phyloP scores from a whole-genome alignment of 2,329 filamentous ascomycete species.

The Clarireedia paspali region DNA sequence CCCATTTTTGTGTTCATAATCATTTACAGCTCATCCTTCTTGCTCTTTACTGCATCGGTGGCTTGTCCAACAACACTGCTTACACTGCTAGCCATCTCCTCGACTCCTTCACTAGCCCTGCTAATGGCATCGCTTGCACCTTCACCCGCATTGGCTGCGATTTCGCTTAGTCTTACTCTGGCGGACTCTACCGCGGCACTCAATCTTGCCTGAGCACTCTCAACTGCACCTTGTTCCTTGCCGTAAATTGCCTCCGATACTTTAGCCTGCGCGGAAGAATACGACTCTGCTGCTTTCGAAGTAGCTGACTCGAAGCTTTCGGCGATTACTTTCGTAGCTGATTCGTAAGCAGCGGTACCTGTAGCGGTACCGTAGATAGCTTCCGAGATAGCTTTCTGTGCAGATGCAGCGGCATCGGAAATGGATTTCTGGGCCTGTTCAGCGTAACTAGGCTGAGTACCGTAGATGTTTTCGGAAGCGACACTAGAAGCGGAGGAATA shows the following conservation, averaged over 20 bases:
- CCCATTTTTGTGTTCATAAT: neutral
- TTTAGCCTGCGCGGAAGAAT: conserved; percentile 10
- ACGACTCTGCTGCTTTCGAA: conserved; percentile 11
- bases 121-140: conserved; percentile 30
- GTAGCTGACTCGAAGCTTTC: conserved; percentile 18
- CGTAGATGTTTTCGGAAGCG: conserved; percentile 47
- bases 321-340: conserved; percentile 16
- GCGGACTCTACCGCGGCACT: conserved; percentile 24
- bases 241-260: conserved; percentile 22
- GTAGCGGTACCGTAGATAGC: conserved; percentile 51
- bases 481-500: conserved; percentile 42
- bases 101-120: conserved; percentile 35
- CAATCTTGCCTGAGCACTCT: conserved; percentile 25
- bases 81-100: conserved; percentile 39
- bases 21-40: conserved; percentile 45
- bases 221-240: conserved; percentile 23
- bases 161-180: conserved; percentile 22
- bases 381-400: conserved; percentile 45
- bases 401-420: conserved; percentile 44
- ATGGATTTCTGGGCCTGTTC: conserved; percentile 47
- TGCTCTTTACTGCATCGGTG: conserved; percentile 23
- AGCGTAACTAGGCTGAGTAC: conserved; percentile 42
- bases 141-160: conserved; percentile 22
- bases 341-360: conserved; percentile 9
- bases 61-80: conserved; percentile 33